Evolutionary conservation across 1,284 basidiomycete genomes (phyloP), one percentile per base, ranked within the genome.

Genomic region (Ustilago shanxiensis): DNA sequence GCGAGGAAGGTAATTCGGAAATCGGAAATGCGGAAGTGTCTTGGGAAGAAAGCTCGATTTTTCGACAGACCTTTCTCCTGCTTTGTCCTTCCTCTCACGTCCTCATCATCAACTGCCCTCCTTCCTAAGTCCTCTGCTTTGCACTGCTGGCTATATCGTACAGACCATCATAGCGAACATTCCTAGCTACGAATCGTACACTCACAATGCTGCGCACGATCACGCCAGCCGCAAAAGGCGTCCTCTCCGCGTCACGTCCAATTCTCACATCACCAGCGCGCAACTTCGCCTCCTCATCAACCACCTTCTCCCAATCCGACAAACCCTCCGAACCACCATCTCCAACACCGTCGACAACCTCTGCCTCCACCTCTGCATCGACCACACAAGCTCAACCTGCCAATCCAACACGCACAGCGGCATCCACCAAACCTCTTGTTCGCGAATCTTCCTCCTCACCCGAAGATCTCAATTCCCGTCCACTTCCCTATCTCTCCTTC

Each of bases 401-500:
- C 18, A 6, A 1, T 6, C 18, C 14, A 33, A 5, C 37, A 16
- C 37, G n/a, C 37, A 5, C 37, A 11, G 13, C 37, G 13, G 16
- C 41, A 10, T 54, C 60, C 2, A 39, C 63, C 4, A 72, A 72
- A 31, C 70, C 75, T 0, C 47, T 78, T 8, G 62, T 71, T 0
- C 60, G 66, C 0, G 71, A 78, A 49, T 55, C 60, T 1, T 73
- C 62, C 1, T 39, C 63, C 0, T 56, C 64, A 18, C 72, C 80
- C 0, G 76, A 74, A 22, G 39, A 68, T 31, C 62, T 79, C 4
- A 76, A 83, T 53, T 45, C 61, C 2, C 61, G 68, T 28, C 83
- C 87, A 0, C 80, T 93, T 18, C 88, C 89, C 22, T 88, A 91
- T 29, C 88, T 95, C 16, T 89, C 89, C 47, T 87, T 91, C 31